These are phyloP conservation scores for Cordyceps fumosorosea DNA, from an alignment of 2,329 filamentous ascomycete species.

Conservation along the genomic window DNA sequence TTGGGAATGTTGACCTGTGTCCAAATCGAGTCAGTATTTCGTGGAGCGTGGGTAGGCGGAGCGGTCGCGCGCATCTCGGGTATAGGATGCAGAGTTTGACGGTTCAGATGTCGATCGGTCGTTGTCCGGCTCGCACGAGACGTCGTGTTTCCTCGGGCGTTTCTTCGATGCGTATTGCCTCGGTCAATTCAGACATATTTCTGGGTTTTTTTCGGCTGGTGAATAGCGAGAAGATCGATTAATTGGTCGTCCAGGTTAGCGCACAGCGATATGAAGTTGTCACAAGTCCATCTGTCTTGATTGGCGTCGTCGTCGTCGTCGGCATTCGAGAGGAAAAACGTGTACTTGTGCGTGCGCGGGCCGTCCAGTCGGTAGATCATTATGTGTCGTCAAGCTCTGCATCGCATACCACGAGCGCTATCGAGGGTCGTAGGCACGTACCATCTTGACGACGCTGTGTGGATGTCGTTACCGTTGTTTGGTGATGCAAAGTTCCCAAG, in stretches of 20 bases:
- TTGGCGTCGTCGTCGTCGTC: background rate
- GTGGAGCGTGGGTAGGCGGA: background rate
- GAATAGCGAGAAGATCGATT: background rate
- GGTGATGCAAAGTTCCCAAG: constrained; percentile 35
- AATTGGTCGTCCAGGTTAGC: background rate
- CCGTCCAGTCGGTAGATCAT: constrained; percentile 15
- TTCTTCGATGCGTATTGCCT: background rate
- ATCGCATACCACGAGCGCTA: constrained; percentile 6
- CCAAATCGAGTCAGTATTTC: constrained; percentile 24
- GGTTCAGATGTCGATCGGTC: background rate
- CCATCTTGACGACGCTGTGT: constrained; percentile 44
- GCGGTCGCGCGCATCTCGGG: background rate
- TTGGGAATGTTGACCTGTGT: constrained; percentile 93
- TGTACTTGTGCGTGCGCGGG: constrained; percentile 26
- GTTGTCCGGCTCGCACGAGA: constrained; percentile 15
- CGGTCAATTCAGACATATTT: background rate
- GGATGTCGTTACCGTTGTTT: constrained; percentile 36
- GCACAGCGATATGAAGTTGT: background rate
- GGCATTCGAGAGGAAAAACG: constrained; percentile 15
- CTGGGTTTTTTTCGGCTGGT: background rate
- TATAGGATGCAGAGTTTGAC: constrained; percentile 10
- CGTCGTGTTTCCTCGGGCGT: constrained; percentile 15
- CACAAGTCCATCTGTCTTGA: background rate
- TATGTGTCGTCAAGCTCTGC: constrained; percentile 11
- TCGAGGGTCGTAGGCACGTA: constrained; percentile 24